A percentile compares a stretch with the other conserved stretches of the same genome.
phyloP scores from a whole-genome alignment of 352 stramenopile species.

The Pythium pectinolyticum region DNA sequence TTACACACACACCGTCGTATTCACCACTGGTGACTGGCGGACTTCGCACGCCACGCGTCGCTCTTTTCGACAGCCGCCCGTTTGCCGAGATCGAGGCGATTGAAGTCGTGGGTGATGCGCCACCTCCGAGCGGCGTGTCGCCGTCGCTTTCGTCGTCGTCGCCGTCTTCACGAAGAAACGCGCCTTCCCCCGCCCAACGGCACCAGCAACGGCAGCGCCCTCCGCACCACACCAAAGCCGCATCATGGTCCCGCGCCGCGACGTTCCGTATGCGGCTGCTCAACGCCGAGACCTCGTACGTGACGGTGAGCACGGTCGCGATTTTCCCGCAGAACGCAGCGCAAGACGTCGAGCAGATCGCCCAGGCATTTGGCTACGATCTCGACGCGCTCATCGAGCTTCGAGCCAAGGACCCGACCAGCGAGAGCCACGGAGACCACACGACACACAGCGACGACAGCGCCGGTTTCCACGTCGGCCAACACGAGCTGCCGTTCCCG shows the following conservation, averaged over 20 bases:
- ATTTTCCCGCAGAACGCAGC: conserved; percentile 75
- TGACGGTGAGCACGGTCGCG: conserved; percentile 88
- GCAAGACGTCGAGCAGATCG: conserved; percentile 69
- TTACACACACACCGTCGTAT: too few species aligned
- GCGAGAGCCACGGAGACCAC: too few species aligned
- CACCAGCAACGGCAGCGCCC: too few species aligned
- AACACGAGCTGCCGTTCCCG: conserved; percentile 79
- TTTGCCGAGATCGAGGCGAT: conserved; percentile 19
- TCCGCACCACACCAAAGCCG: neutral
- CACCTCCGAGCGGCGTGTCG: too few species aligned
- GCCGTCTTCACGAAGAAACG: neutral
- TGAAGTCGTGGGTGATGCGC: neutral
- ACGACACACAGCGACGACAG: neutral
- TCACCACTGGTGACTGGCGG: too few species aligned
- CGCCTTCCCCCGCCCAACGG: too few species aligned
- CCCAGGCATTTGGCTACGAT: conserved; percentile 69
- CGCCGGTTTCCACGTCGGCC: conserved; percentile 10
- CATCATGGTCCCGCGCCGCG: conserved; percentile 30
- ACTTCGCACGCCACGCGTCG: conserved; percentile 12
- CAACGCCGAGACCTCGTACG: conserved; percentile 58
- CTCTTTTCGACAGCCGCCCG: conserved; percentile 15
- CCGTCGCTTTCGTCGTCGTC: neutral
- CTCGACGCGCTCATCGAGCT: conserved; percentile 83
- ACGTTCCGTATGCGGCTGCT: conserved; percentile 54
- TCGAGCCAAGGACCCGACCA: conserved; percentile 35